Base-by-base conservation (phyloP, 2,329 filamentous ascomycete species). In the Clarireedia hainanense region DNA sequence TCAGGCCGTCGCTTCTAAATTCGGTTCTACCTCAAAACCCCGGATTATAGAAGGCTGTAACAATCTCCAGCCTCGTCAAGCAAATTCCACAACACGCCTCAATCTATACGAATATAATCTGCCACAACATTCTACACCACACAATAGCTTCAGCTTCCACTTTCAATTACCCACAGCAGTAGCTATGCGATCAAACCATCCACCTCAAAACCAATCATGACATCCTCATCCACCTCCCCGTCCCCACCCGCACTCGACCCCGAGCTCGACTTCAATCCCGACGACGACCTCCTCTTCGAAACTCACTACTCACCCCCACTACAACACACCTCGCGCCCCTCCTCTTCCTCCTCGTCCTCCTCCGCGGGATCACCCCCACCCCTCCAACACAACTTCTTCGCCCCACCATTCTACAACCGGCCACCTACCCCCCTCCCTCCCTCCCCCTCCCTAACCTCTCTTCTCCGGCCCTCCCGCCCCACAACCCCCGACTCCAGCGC, bases 391-490 rank as follows among this genome's bases (percentile, higher is more conserved):
- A 72, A 71, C 64, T 68, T 75, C 60, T 88, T 86, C 69, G 81
- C 80, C 10, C 94, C 94, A 26, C 94, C 94, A 15, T 97, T 97
- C 76, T 99, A 99, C 76, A 95, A 95, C 61, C 84, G 92, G 3
- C 94, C 94, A n/a, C 94, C 94, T 0, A 96, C 91, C 2, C 92
- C 94, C 3, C 78, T 97, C 0, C 94, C 94, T 0, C 92, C 92
- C 0, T 96, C 91, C 0, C 94, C 94, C 0, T 95, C 89, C 1
- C 75, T 99, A 62, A 97, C 92, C 0, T 96, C 91, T 12, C 84
- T 99, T 20, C 81, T 97, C 6, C 88, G 91, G 1, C 89, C 89
- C 3, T 95, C 90, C 26, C 81, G 91, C n/a, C 92, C 91, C 0
- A 95, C 89, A 1, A 97, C 92, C 0, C 92, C 94, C 14, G 91